Conservation (phyloP, 495 filamentous ascomycete genomes). For the Penicillium alfredii region DNA sequence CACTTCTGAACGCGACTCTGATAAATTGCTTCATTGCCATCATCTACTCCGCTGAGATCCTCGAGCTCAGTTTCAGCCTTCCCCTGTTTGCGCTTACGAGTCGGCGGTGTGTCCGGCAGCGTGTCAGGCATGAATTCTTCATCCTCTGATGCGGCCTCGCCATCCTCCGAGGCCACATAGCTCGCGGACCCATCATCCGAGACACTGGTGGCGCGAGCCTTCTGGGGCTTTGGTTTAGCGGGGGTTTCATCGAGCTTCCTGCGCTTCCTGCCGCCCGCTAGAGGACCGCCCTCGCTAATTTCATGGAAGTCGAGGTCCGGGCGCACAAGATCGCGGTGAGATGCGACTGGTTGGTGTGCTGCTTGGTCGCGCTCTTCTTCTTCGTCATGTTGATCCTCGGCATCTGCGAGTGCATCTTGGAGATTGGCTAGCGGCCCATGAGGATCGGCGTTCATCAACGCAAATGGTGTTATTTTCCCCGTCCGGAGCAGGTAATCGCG, state of each 20-base stretch:
- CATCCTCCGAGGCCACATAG: slow-evolving; percentile 33
- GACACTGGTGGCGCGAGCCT: slow-evolving; percentile 28
- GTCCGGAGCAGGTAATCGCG: slow-evolving; percentile 90
- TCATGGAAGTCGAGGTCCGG: slow-evolving; percentile 69
- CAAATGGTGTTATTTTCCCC: slow-evolving; percentile 95
- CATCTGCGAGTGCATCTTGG: slow-evolving; percentile 67
- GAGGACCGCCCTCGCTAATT: slow-evolving; percentile 20
- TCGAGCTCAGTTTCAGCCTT: slow-evolving; percentile 47
- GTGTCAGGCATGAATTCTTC: slow-evolving; percentile 34
- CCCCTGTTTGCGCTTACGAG: slow-evolving; percentile 35
- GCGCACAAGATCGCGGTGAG: slow-evolving; percentile 72
- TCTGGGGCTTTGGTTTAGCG: slow-evolving; percentile 8
- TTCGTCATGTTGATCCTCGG: slow-evolving; percentile 61
- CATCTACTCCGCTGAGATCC: slow-evolving; percentile 74
- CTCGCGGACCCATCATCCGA: slow-evolving; percentile 36
- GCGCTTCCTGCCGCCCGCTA: slow-evolving; percentile 29
- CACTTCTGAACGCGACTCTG: slow-evolving; percentile 70
- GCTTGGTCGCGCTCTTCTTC: slow-evolving; percentile 45
- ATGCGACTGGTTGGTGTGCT: slow-evolving; percentile 46
- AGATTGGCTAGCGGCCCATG: slow-evolving; percentile 56
- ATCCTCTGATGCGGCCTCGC: slow-evolving; percentile 26
- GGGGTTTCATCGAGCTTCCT: slow-evolving; percentile 24
- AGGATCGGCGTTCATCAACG: slow-evolving; percentile 54
- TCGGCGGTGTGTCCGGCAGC: slow-evolving; percentile 22
- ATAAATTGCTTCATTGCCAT: slow-evolving; percentile 84